Evolutionary conservation across 306 rosid genomes (phyloP), one percentile per base, ranked within the genome.

Genomic region (Rubus parviflorus): DNA sequence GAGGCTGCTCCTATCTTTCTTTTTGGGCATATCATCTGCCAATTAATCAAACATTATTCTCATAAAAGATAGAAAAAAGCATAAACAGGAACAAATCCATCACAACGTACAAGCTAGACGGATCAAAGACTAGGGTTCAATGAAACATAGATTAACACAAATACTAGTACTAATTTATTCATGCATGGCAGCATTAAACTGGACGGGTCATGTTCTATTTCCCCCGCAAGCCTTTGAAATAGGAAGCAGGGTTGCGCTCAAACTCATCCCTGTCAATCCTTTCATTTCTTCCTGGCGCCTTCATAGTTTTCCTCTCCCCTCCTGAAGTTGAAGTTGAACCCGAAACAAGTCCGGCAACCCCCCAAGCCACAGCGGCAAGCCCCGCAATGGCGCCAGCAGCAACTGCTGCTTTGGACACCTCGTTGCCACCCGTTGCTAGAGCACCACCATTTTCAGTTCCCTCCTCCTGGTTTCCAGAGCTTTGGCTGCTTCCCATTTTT

Each of bases 161-260:
- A 1, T 30, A 1, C 35, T 30, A 30, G 35, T 30, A 30, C 35
- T 1, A 30, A 30, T 30, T 30, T 30, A 30, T 30, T 30, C 35
- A 30, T 30, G 35, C 35, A 30, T 30, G 35, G 35, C 1, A 30
- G 35, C 35, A 30, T 30, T 30, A 30, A 30, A 30, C 35, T 30
- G 35, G 35, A 30, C 35, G 35, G 35, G 35, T 30, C 35, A 30
- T 30, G 2, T 30, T 30, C 35, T 30, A 30, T 30, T 30, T 30
- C 35, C 35, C 35, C 35, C 72, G 79, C 75, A 81, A 35, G n/a
- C 54, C 6, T 46, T 78, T 75, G 38, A 81, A 85, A 64, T 85
- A 81, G 22, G 7, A 1, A 5, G 42, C 14, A 0, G 86, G 86
- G 66, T 82, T 70, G 19, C 10, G 0, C 19, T 82, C 84, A 35